Conservation (phyloP, 345 rosid species). For the Mercurialis annua region DNA sequence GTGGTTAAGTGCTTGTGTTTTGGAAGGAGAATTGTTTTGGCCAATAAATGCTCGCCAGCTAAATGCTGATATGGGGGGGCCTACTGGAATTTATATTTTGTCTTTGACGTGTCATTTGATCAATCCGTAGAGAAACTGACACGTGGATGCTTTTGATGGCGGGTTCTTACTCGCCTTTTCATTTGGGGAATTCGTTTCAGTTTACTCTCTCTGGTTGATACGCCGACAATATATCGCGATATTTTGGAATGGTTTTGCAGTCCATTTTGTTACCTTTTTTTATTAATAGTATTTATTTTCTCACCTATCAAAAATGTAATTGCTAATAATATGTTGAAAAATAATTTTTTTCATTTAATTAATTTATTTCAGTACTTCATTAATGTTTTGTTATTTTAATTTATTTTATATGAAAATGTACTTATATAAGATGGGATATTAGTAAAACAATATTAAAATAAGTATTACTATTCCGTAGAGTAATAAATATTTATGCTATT, state of each 20-base stretch:
- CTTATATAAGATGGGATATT: too few species aligned
- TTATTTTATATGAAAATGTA: too few species aligned
- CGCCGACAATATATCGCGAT: conserved; percentile 60
- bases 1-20: conserved; percentile 16
- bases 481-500: too few species aligned
- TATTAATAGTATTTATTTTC: too few species aligned
- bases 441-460: too few species aligned
- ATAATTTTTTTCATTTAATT: too few species aligned
- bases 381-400: too few species aligned
- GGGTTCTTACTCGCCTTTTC: conserved; percentile 16
- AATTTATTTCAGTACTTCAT: too few species aligned
- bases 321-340: too few species aligned
- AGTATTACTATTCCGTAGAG: too few species aligned
- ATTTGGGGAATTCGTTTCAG: neutral
- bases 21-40: neutral
- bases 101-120: conserved; percentile 28
- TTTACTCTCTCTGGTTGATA: conserved; percentile 3
- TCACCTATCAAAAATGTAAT: too few species aligned
- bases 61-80: conserved; percentile 16
- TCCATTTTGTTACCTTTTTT: neutral
- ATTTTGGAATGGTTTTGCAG: conserved; percentile 10
- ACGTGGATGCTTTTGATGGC: conserved; percentile 1
- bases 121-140: neutral
- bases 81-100: conserved; percentile 11
- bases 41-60: conserved; percentile 42